Evolutionary conservation across 2,329 filamentous ascomycete genomes (phyloP), one percentile per base, ranked within the genome.

Genomic region (Stagonosporopsis chrysanthemi): DNA sequence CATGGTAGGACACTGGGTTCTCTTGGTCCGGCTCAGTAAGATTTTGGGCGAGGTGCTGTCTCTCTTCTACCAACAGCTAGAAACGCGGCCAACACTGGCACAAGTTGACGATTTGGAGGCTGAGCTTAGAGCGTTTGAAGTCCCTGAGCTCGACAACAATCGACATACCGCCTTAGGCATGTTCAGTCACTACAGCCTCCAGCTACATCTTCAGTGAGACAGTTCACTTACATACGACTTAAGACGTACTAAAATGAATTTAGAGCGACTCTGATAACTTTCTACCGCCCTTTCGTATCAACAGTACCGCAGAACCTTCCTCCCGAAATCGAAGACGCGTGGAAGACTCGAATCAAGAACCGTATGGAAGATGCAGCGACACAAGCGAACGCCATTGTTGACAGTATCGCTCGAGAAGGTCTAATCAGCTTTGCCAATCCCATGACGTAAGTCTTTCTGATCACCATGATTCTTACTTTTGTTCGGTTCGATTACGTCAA

Each of bases 221-320:
- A 9, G 14, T 19, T 19, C n/a, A 19, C 24, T 26, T 38, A 38
- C 4, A 3, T 19, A 19, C 6, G 2, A 3, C 11, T 19, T 38
- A 6, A 6, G 24, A 6, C 15, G 2, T 8, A 8, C 15, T 38
- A n/a, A 42, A 15, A 0, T 42, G 15, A 6, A 4, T 14, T 19
- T 24, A 56, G 53, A 28, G 53, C 53, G 6, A 51, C 40, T 4
- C 7, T 52, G 19, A 56, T 56, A 35, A 56, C 53, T 11, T 52
- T 56, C 14, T 56, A 56, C n/a, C 53, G 47, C 4, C 47, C 53
- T 2, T 52, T 56, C 14, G 40, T 52, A n/a, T 50, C 53, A 4
- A 14, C 19, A 22, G 12, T 28, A 33, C 53, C 47, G 15, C 35
- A 42, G 19, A 47, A 36, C 3, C 40, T 56, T 2, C 15, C 39